A percentile compares a stretch with the other conserved stretches of the same genome.
phyloP scores from a whole-genome alignment of 192 early-diverging fungal species.

The Coemansia furcata region DNA sequence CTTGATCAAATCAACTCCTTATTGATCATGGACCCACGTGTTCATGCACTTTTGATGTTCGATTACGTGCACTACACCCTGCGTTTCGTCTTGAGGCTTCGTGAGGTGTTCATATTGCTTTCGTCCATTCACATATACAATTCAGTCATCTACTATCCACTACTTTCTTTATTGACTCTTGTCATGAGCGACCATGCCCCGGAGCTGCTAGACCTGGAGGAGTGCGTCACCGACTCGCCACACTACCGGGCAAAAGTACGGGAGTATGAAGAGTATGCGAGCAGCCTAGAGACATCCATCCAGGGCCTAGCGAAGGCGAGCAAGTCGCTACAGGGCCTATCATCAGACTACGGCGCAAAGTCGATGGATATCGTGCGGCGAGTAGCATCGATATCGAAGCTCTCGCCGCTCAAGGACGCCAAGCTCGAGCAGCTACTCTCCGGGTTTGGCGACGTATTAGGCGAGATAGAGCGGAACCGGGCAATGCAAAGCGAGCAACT shows the following conservation, averaged over 20 bases:
- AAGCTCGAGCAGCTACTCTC: slow-evolving; percentile 19
- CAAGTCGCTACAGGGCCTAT: slow-evolving; percentile 21
- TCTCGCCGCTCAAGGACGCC: slow-evolving; percentile 21
- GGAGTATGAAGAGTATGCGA: slow-evolving; percentile 37
- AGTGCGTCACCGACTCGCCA: slow-evolving; percentile 44
- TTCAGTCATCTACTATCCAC: neutral
- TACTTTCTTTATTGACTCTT: neutral
- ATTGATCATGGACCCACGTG: neutral
- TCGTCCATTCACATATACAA: neutral
- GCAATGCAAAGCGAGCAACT: slow-evolving; percentile 58
- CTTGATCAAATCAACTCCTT: slow-evolving; percentile 3
- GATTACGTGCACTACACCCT: neutral
- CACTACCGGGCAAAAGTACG: slow-evolving; percentile 34
- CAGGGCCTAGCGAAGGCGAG: slow-evolving; percentile 35
- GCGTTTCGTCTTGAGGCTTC: neutral
- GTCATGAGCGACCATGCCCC: slow-evolving; percentile 6
- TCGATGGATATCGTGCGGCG: slow-evolving; percentile 16
- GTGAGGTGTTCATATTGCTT: neutral
- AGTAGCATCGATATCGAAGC: slow-evolving; percentile 16
- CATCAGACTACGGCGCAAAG: slow-evolving; percentile 19
- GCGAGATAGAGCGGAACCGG: slow-evolving; percentile 46
- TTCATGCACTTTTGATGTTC: neutral
- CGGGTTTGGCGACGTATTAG: slow-evolving; percentile 14
- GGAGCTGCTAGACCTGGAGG: slow-evolving; percentile 33
- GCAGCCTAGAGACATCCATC: slow-evolving; percentile 29